These are phyloP conservation scores for Phtheirospermum japonicum DNA, from an alignment of 257 asterid genomes.

Conservation along the genomic window DNA sequence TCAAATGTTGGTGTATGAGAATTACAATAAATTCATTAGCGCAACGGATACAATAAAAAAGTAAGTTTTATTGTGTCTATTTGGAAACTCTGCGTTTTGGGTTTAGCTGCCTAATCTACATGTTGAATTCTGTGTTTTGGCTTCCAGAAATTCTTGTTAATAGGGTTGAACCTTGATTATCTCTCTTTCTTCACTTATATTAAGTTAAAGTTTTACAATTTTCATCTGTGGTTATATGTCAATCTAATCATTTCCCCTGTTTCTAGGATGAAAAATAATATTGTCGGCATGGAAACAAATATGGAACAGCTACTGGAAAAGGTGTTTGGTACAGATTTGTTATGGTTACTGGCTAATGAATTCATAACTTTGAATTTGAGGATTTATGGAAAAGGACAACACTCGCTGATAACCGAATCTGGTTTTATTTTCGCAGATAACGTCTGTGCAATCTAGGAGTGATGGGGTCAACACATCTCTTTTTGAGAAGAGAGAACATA, in stretches of 20 bases:
- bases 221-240: constrained; percentile 15
- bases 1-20: constrained; percentile 97
- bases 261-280: constrained; percentile 93
- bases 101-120: constrained; percentile 3
- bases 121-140: constrained; percentile 1
- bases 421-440: constrained; percentile 58
- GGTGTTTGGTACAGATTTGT: constrained; percentile 53
- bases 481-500: constrained; percentile 90
- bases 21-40: constrained; percentile 96
- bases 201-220: not conserved
- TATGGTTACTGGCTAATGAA: constrained; percentile 30
- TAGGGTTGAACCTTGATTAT: constrained; percentile 7
- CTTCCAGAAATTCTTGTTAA: not conserved
- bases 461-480: constrained; percentile 98
- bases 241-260: constrained; percentile 26
- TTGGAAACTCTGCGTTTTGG: not conserved
- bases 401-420: constrained; percentile 1
- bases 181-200: constrained; percentile 3
- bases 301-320: constrained; percentile 98
- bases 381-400: constrained; percentile 11
- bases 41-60: constrained; percentile 97
- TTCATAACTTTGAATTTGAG: constrained; percentile 15
- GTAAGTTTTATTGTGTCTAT: constrained; percentile 37
- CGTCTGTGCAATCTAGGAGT: constrained; percentile 91
- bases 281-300: constrained; percentile 95